These are phyloP conservation scores for Trametes elegans DNA, from an alignment of 768 basidiomycete species.

Conservation along the genomic window DNA sequence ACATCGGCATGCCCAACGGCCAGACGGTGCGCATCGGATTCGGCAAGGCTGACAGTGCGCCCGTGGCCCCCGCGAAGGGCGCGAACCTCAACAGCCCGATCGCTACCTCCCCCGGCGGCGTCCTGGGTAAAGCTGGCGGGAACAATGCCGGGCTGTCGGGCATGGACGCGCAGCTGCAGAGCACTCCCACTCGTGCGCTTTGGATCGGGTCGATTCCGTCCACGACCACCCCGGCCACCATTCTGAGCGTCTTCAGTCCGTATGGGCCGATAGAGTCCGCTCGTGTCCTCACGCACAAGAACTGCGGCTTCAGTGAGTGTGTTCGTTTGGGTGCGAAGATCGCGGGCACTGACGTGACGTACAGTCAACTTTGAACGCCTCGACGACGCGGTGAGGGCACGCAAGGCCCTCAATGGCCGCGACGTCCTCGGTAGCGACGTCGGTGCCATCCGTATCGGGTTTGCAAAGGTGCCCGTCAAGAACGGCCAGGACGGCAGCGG, in stretches of 20 bases:
- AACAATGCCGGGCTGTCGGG: constrained; percentile 56
- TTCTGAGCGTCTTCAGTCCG: constrained; percentile 94
- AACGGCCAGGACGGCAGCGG: constrained; percentile 65
- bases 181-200: constrained; percentile 89
- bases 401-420: constrained; percentile 93
- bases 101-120: constrained; percentile 58
- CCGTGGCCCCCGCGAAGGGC: constrained; percentile 84
- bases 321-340: neutral
- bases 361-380: constrained; percentile 96
- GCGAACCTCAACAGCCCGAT: constrained; percentile 58
- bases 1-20: constrained; percentile 92
- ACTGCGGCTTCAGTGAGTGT: constrained; percentile 83
- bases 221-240: constrained; percentile 90
- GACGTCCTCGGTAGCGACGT: constrained; percentile 96
- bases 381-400: constrained; percentile 93
- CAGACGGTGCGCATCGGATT: constrained; percentile 97
- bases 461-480: constrained; percentile 94
- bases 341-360: neutral
- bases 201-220: constrained; percentile 99
- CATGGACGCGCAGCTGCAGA: constrained; percentile 85
- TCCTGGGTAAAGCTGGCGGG: constrained; percentile 42
- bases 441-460: constrained; percentile 95
- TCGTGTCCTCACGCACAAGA: constrained; percentile 94
- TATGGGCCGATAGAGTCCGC: constrained; percentile 98
- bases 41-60: constrained; percentile 96